Evolutionary conservation across 208 protist species (phyloP).

Genomic region (Leishmania lainsoni): DNA sequence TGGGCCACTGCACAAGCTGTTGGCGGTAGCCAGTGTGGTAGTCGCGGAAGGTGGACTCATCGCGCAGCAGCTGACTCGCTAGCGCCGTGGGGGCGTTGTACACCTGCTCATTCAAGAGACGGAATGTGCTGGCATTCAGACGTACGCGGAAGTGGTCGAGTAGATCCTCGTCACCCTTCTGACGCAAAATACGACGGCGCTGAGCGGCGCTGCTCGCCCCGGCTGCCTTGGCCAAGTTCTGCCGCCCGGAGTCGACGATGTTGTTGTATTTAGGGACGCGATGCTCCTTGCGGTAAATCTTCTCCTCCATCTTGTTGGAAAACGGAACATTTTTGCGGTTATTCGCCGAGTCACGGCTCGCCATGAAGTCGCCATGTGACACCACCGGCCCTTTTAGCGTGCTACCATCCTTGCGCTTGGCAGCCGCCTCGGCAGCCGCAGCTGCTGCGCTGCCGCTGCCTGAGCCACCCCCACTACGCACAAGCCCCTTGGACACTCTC

Average conservation of each 20-base stretch:
- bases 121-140: constrained; percentile 86
- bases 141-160: constrained; percentile 84
- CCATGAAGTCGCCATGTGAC: constrained; percentile 37
- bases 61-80: constrained; percentile 78
- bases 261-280: constrained; percentile 55
- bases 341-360: constrained; percentile 76
- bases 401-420: constrained; percentile 44
- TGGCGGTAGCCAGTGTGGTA: constrained; percentile 94
- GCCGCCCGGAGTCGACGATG: constrained; percentile 31
- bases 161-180: constrained; percentile 79
- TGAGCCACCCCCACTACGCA: constrained; percentile 8
- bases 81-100: constrained; percentile 85
- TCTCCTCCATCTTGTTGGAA: constrained; percentile 56
- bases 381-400: constrained; percentile 81
- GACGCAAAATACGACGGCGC: constrained; percentile 70
- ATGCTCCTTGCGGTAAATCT: constrained; percentile 56
- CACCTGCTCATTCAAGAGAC: constrained; percentile 88
- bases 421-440: not conserved
- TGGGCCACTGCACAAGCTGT: constrained; percentile 93
- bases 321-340: constrained; percentile 77
- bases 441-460: not conserved
- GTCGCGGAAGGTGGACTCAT: constrained; percentile 74
- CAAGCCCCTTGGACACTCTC: constrained; percentile 16
- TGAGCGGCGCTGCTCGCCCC: constrained; percentile 83
- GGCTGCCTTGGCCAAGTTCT: constrained; percentile 34